These are phyloP conservation scores for Apiospora rasikravindrae DNA, from an alignment of 2,329 filamentous ascomycete species.

Conservation along the genomic window DNA sequence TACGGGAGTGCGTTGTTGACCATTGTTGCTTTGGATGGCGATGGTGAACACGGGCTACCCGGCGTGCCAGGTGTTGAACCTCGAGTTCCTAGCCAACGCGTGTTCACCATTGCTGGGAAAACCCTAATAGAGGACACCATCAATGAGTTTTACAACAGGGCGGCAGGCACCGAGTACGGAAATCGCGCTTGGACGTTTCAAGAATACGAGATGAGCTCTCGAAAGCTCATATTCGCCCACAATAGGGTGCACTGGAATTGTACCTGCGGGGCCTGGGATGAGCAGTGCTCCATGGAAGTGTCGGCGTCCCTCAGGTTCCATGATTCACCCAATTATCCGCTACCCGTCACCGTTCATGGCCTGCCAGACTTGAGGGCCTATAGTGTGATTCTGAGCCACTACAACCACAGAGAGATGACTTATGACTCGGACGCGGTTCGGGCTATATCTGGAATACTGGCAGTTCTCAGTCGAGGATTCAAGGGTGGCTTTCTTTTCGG, in stretches of 20 bases:
- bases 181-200: constrained; percentile 1
- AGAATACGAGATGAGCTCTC: neutral
- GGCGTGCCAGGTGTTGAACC: neutral
- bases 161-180: neutral
- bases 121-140: neutral
- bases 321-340: fast-evolving
- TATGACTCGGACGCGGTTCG: neutral
- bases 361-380: no score
- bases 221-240: neutral
- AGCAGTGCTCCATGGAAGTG: neutral
- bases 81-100: neutral
- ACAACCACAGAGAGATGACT: neutral
- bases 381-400: neutral
- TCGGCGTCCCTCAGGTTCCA: no score
- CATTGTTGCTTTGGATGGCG: constrained; percentile 18
- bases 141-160: no score
- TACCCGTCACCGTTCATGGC: no score
- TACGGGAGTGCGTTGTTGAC: constrained; percentile 14
- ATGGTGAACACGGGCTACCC: neutral
- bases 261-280: neutral
- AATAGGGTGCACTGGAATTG: no score
- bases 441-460: neutral
- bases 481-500: constrained; percentile 5
- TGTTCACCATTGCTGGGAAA: neutral
- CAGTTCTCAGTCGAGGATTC: neutral